Base-by-base conservation (phyloP, 2,329 filamentous ascomycete genomes). In the Didymellaceae sp. region DNA sequence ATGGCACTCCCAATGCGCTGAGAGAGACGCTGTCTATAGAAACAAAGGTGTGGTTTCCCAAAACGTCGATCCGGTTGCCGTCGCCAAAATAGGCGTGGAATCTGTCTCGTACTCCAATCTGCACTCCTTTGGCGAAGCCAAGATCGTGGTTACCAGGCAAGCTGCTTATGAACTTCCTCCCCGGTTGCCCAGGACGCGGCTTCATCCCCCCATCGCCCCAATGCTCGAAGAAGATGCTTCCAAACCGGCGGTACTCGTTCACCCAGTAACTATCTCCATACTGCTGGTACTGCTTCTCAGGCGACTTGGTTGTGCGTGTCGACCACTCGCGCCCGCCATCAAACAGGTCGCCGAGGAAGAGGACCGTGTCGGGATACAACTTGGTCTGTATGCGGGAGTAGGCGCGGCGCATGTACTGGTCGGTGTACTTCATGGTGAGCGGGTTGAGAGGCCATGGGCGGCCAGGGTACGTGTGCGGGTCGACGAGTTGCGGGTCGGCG, bases 321-420 rank as follows among this genome's bases (percentile, higher is more conserved):
- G 87, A 88, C 94, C 94, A 99, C 77, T 99, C 94, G 60, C 94
- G 84, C 7, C 94, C 94, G 4, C 94, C 94, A 68, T 99, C 94
- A 65, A 99, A 97, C 1, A 99, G 78, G 68, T 99, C 94, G 6
- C 94, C 94, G 0, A 99, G 78, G 68, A 99, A 97, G 68, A 97
- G 84, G 1, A 96, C 79, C 13, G 89, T 92, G 68, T 97, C 91
- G 0, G 94, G 94, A n/a, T 84, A 83, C 11, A 97, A 79, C 14
- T 84, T 77, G 14, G 82, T 77, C 66, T 96, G 91, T 50, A 97
- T 81, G 44, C 87, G 82, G n/a, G 80, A 82, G 71, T 95, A 97
- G 7, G 89, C 86, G 32, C 92, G 86, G 31, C 87, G 86, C 57
- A 99, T 83, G 74, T 97, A 99, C 67, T 91, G 89, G 74, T 99